Base-by-base conservation (phyloP, 768 basidiomycete genomes). In the Leucogyrophana mollusca region DNA sequence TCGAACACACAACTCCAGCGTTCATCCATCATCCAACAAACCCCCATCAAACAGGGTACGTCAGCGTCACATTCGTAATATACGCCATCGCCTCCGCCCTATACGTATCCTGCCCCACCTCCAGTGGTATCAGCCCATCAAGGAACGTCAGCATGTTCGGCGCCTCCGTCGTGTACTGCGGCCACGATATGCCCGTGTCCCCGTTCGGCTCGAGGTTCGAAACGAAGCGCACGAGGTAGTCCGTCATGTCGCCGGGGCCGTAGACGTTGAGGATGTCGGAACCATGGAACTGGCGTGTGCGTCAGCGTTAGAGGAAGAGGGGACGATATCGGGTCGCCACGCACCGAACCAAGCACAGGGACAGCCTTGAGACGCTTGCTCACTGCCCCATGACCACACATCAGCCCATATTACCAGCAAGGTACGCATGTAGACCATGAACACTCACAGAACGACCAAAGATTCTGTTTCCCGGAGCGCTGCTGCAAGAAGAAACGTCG, bases 301-400 rank as follows among this genome's bases (percentile, higher is more conserved):
- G 1, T 45, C 11, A 14, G 4, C 16, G 14, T 18, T 2, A 34
- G 20, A 8, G 43, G 34, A 14, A 20, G 17, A 5, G 17, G 1
- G 10, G 30, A 20, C 23, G 16, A 18, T 33, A 13, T 16, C n/a
- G n/a, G 4, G 4, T 16, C 10, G 4, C 6, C 17, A 53, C 71
- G 60, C 34, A 73, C 75, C 9, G 78, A 68, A 42, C 78, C 78
- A 1, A 79, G 55, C 37, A 69, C 47, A 5, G 74, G 73, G 0
- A 69, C 42, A 0, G n/a, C 27, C 46, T 81, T 79, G 17, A 70
- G 54, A 3, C 76, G 70, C 54, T 77, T 71, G 57, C 61, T 75
- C 50, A 75, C 77, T 79, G 13, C 2, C 35, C n/a, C n/a, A n/a
- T n/a, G n/a, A n/a, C n/a, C n/a, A n/a, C n/a, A n/a, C n/a, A n/a